Evolutionary conservation across 208 protist species (phyloP).

Genomic region (Borovskyia barvae): DNA sequence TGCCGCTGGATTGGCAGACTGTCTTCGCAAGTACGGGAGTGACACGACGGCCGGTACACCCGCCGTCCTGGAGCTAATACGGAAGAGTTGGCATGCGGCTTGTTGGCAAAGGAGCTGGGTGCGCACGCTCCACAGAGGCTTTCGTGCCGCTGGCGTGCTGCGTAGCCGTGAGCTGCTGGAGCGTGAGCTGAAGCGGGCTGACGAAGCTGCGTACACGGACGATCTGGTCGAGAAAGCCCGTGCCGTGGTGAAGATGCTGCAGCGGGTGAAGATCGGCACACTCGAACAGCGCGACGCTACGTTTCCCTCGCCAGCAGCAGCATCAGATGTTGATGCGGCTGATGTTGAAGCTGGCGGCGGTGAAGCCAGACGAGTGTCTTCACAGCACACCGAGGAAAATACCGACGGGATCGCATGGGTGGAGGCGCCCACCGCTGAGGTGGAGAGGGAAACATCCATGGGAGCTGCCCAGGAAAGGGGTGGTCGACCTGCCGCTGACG

Average conservation of each 20-base stretch:
- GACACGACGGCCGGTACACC: not conserved
- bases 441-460: too few relatives aligned
- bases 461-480: too few relatives aligned
- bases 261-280: not conserved
- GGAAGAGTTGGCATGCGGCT: constrained; percentile 21
- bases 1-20: constrained; percentile 16
- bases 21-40: constrained; percentile 32
- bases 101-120: constrained; percentile 24
- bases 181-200: constrained; percentile 24
- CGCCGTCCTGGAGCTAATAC: constrained; percentile 14
- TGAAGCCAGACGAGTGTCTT: too few relatives aligned
- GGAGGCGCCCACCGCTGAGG: too few relatives aligned
- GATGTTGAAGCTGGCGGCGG: too few relatives aligned
- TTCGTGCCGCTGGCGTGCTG: constrained; percentile 40
- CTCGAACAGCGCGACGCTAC: not conserved
- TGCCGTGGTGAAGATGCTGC: constrained; percentile 2
- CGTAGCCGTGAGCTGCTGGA: constrained; percentile 33
- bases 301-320: not conserved
- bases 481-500: too few relatives aligned
- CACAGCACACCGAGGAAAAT: not conserved
- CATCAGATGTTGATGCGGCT: too few relatives aligned
- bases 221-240: constrained; percentile 18
- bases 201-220: constrained; percentile 23
- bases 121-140: constrained; percentile 20
- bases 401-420: too few relatives aligned